A percentile compares a stretch with the other conserved stretches of the same genome.
Conservation (phyloP, 441 rosid genomes). For the Rhodomyrtus psidioides region DNA sequence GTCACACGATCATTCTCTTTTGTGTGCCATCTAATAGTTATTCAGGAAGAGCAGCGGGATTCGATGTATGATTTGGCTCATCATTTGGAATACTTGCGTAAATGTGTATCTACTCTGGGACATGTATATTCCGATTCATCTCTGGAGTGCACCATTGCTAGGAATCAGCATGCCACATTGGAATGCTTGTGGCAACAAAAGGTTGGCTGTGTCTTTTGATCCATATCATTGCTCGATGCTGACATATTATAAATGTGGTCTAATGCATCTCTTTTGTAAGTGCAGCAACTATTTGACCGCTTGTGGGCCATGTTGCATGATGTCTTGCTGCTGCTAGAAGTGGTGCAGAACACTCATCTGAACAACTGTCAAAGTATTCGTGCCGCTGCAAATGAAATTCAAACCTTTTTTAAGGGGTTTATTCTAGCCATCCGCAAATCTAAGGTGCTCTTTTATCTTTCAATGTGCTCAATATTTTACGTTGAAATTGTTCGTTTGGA, state of each 20-base stretch:
- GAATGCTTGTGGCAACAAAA: slow-evolving; percentile 81
- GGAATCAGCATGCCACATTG: slow-evolving; percentile 38
- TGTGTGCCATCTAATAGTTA: slow-evolving; percentile 71
- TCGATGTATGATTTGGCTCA: slow-evolving; percentile 56
- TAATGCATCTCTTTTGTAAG: neutral
- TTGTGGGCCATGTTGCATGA: slow-evolving; percentile 47
- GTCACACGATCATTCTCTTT: slow-evolving; percentile 65
- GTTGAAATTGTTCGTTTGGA: no score
- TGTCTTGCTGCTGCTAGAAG: slow-evolving; percentile 55
- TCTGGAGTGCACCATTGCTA: slow-evolving; percentile 34
- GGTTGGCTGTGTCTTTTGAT: slow-evolving; percentile 27
- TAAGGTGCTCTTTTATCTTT: slow-evolving; percentile 49
- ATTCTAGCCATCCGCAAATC: slow-evolving; percentile 47
- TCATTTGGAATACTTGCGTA: slow-evolving; percentile 38
- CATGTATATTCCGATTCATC: slow-evolving; percentile 25
- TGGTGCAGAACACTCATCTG: slow-evolving; percentile 49
- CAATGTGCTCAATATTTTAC: neutral
- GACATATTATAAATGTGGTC: neutral
- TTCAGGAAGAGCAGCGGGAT: slow-evolving; percentile 72
- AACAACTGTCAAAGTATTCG: slow-evolving; percentile 50
- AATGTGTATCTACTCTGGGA: slow-evolving; percentile 30
- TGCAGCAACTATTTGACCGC: slow-evolving; percentile 80
- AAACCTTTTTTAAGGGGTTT: slow-evolving; percentile 44
- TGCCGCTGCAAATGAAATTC: slow-evolving; percentile 33
- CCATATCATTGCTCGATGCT: neutral